Evolutionary conservation across 2,329 filamentous ascomycete genomes (phyloP), one percentile per base, ranked within the genome.

Genomic region (Fusarium sp.): DNA sequence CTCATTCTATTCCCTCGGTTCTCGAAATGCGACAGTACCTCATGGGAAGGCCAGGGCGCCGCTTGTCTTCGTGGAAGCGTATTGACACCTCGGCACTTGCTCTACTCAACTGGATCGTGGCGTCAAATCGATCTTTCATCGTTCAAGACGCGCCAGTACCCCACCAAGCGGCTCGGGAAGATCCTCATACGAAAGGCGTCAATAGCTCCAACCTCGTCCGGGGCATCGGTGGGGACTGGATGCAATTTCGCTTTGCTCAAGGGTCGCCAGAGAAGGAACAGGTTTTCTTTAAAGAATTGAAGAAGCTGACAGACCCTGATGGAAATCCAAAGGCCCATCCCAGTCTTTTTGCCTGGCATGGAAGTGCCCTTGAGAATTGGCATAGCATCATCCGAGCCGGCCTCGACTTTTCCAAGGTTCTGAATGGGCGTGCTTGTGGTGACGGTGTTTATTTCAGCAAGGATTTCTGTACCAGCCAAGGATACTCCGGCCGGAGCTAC

Each of bases 161-260:
- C 13, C 54, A 65, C 4, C 16, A 41, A 16, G 46, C 50, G 54
- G 11, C 34, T 12, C 10, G 30, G 18, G 46, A 34, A 27, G 61
- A 7, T 41, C n/a, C 15, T 51, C 27, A 66, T 50, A 12, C 52
- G 34, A 56, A 41, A 30, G 50, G 66, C 60, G 75, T 81, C 83
- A 18, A 23, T 37, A 85, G 90, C 66, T 50, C 63, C 10, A 70
- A 71, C 18, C 85, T 84, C 11, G 86, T 96, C 3, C 82, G 82
- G 27, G 91, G 91, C 1, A 89, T 95, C 82, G 75, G 84, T 0
- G 83, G 80, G 5, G 56, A 50, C 3, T 95, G 90, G 86, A 84
- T 93, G 60, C 94, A 97, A 78, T 98, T 97, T 74, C 88, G 93
- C 30, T 94, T 98, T 72, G 91, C 92, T 0, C 95, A 97, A 83